Conservation (phyloP, 2,329 filamentous ascomycete species). For the Cytospora chrysosperma region DNA sequence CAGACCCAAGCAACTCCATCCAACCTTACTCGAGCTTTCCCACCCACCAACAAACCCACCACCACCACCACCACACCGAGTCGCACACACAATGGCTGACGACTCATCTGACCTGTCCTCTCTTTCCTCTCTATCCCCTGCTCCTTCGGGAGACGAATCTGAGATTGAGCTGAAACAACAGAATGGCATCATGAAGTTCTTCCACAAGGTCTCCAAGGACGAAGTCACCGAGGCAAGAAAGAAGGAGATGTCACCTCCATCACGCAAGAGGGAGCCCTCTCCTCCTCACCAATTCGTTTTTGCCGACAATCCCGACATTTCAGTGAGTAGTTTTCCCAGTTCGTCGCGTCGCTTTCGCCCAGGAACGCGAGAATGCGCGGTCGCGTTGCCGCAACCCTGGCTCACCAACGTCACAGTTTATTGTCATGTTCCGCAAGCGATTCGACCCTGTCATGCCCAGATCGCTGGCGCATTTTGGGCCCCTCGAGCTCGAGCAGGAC, state of each 20-base stretch:
- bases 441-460: constrained; percentile 88
- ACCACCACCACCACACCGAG: constrained; percentile 22
- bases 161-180: constrained; percentile 52
- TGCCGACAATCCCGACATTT: constrained; percentile 87
- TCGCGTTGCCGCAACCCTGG: constrained; percentile 33
- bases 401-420: constrained; percentile 64
- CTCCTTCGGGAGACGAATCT: constrained; percentile 52
- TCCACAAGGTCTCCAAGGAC: constrained; percentile 55
- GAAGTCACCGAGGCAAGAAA: constrained; percentile 42
- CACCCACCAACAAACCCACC: constrained; percentile 29
- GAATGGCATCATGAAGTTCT: constrained; percentile 66
- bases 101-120: constrained; percentile 64
- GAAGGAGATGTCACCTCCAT: constrained; percentile 58
- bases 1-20: constrained; percentile 1
- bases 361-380: constrained; percentile 57
- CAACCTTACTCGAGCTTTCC: constrained; percentile 27
- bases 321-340: constrained; percentile 62
- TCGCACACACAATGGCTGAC: constrained; percentile 49
- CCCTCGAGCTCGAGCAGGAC: constrained; percentile 90
- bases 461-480: constrained; percentile 84
- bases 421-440: constrained; percentile 95
- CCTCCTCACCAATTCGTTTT: constrained; percentile 88
- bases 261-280: constrained; percentile 79
- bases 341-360: constrained; percentile 39
- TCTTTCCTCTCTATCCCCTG: constrained; percentile 46